phyloP scores from a whole-genome alignment of 208 protist species.

The Leishmania gerbilli region DNA sequence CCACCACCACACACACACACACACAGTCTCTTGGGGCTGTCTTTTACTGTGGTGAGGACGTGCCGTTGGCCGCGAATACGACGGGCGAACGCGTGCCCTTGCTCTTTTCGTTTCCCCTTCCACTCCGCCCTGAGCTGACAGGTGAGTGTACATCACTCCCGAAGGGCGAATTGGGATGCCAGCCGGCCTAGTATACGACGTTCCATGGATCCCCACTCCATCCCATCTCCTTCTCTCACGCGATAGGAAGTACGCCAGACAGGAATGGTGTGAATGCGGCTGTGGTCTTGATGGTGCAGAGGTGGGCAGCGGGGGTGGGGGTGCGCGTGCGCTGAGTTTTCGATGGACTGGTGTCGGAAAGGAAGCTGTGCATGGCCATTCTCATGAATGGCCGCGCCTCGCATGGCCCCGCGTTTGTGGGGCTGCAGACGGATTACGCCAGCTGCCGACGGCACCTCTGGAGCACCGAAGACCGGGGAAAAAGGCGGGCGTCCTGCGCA shows the following conservation, averaged over 20 bases:
- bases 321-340: neutral
- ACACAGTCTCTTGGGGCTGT: too few relatives aligned
- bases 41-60: neutral
- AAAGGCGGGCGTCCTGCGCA: neutral
- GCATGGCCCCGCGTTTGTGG: neutral
- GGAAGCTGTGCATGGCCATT: neutral
- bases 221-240: neutral
- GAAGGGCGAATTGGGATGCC: too few relatives aligned
- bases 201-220: neutral
- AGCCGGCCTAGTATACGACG: neutral
- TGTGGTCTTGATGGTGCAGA: constrained; percentile 1
- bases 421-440: neutral
- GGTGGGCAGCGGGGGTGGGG: neutral
- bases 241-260: neutral
- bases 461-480: neutral
- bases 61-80: neutral
- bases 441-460: neutral
- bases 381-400: neutral
- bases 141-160: neutral
- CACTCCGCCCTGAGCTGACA: neutral
- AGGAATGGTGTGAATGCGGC: neutral
- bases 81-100: neutral
- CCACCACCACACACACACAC: too few relatives aligned
- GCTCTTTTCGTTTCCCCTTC: neutral
- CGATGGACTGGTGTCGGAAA: neutral